These are phyloP conservation scores for Rachicladosporium sp. DNA, from an alignment of 2,329 filamentous ascomycete genomes.

Conservation along the genomic window DNA sequence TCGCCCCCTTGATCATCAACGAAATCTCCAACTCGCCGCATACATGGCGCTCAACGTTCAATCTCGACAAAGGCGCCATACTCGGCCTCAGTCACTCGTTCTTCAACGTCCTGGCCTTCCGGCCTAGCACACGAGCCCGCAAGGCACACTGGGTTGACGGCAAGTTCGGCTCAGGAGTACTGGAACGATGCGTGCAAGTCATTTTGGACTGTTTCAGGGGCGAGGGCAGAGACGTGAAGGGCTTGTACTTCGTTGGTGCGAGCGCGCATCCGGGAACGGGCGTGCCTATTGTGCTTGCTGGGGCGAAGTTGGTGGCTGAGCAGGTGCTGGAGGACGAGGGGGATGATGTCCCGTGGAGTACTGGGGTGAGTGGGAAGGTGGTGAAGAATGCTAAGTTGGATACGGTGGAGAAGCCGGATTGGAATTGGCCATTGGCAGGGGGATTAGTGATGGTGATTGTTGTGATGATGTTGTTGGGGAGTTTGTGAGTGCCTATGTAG, in stretches of 20 bases:
- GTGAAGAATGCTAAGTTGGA: conserved; percentile 16
- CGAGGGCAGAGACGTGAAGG: conserved; percentile 28
- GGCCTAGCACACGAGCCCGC: conserved; percentile 48
- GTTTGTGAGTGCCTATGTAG: conserved; percentile 5
- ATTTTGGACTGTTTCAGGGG: conserved; percentile 14
- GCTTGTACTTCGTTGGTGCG: conserved; percentile 60
- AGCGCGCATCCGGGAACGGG: conserved; percentile 66
- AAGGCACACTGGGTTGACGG: conserved; percentile 30
- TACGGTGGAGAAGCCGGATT: conserved; percentile 14
- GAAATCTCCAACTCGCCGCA: conserved; percentile 55
- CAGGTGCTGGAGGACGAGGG: conserved; percentile 35
- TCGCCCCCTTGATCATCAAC: conserved; percentile 40
- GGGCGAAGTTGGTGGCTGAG: conserved; percentile 49
- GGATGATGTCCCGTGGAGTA: conserved; percentile 29
- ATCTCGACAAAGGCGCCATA: conserved; percentile 63
- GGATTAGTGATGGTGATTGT: conserved; percentile 12
- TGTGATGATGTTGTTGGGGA: conserved; percentile 8
- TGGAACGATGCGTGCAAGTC: conserved; percentile 14
- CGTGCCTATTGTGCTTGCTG: conserved; percentile 60
- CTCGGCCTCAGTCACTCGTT: conserved; percentile 60
- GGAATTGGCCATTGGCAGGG: conserved; percentile 15
- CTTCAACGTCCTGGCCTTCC: conserved; percentile 59
- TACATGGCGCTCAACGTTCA: conserved; percentile 56
- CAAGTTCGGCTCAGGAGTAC: conserved; percentile 12
- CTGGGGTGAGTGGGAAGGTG: conserved; percentile 1